Base-by-base conservation (phyloP, 345 rosid genomes). In the Eucalyptus pumila region DNA sequence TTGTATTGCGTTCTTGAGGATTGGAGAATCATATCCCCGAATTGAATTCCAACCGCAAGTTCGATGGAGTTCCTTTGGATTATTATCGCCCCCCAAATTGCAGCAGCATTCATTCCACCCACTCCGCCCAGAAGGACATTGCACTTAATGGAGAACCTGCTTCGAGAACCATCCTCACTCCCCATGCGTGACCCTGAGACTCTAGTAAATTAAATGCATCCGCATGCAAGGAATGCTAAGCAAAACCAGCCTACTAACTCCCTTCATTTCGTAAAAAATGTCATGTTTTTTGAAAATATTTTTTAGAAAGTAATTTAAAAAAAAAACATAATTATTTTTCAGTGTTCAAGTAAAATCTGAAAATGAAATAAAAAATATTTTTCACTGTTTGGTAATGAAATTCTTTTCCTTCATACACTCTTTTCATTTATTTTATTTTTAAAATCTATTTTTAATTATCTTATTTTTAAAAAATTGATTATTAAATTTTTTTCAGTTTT, bases 231-330 rank as follows among this genome's bases (percentile, higher is more conserved):
- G 76, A 15, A 67, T 32, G 42, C 80, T 16, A 32, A 32, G 42
- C 76, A 32, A 69, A 69, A 69, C 23, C 80, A 69, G 42, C 42
- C 12, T 17, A 21, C 80, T 69, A 32, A 6, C 26, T 52, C 11
- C 2, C 0, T 21, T 21, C 58, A 52, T 19, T 52, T 52, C 0
- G 5, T 21, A 52, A 2, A 52, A 52, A 21, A 19, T 52, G 0
- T 52, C 5, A 0, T 8, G 11, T 21, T 52, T 52, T 8, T 21
- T 52, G 10, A 2, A 52, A 52, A 52, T 52, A 19, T 52, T 52
- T 52, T 52, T 2, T 3, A 52, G 0, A 52, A 52, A 52, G 24
- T 8, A 1, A 19, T 17, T 52, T 52, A 1, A 0, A 51, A 51
- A 16, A 17, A 48, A 51, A 7, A 52, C 4, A 1, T 52, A 21